These are phyloP conservation scores for Eleusine coracana DNA, from an alignment of 176 grass and related monocot species.

Conservation along the genomic window DNA sequence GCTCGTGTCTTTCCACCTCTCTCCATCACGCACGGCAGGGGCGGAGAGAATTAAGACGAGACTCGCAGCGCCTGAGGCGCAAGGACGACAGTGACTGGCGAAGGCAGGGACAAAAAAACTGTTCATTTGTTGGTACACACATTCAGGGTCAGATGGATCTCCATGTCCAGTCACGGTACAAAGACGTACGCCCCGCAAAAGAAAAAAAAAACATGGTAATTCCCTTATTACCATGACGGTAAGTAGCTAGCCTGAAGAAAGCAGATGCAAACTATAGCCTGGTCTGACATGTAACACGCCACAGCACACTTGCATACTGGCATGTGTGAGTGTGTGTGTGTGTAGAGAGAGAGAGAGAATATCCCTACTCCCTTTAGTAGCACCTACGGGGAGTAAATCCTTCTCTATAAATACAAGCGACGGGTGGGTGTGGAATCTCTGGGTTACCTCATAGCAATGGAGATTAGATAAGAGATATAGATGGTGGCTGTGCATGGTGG, in stretches of 20 bases:
- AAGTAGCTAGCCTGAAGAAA: no score
- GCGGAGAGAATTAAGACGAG: neutral
- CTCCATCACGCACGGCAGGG: neutral
- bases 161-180: neutral
- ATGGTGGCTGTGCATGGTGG: conserved; percentile 66
- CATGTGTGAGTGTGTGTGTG: neutral
- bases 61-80: neutral
- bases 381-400: conserved; percentile 19
- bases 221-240: no score
- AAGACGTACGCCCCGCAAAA: neutral
- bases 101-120: neutral
- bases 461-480: neutral
- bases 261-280: no score
- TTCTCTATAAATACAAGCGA: conserved; percentile 33
- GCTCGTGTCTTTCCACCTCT: neutral
- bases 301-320: neutral
- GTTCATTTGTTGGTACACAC: neutral
- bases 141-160: neutral
- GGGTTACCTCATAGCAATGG: conserved; percentile 5
- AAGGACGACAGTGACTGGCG: neutral
- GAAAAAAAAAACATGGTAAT: neutral
- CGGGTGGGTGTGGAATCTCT: neutral
- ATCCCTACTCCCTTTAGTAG: neutral
- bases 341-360: neutral
- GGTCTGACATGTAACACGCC: no score